These are phyloP conservation scores for Nakaseomyces delphensis DNA, from an alignment of 1,139 yeast species.

Conservation along the genomic window DNA sequence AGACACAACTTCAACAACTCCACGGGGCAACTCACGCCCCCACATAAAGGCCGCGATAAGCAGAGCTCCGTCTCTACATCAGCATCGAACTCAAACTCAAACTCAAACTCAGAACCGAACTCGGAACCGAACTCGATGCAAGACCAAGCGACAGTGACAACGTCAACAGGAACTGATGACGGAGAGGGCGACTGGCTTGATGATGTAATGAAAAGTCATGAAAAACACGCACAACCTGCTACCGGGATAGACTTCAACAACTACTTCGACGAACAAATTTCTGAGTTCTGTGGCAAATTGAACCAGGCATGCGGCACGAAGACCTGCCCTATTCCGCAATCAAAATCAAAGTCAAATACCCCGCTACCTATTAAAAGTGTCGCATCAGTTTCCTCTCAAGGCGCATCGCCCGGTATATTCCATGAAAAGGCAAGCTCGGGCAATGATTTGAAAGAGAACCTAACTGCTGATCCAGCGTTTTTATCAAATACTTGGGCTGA, in stretches of 20 bases:
- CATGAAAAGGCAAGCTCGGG: background rate
- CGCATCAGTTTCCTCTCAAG: background rate
- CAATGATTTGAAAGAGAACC: slow-evolving; percentile 1
- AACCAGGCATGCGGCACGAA: slow-evolving; percentile 81
- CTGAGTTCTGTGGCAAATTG: slow-evolving; percentile 65
- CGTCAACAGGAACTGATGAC: slow-evolving; percentile 9
- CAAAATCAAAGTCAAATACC: slow-evolving; percentile 9
- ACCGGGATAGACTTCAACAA: slow-evolving; percentile 33
- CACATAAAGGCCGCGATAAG: background rate
- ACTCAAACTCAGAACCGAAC: too few species aligned
- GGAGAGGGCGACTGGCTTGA: slow-evolving; percentile 23
- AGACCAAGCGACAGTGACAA: slow-evolving; percentile 12
- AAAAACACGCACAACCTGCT: slow-evolving; percentile 1
- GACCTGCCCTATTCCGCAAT: slow-evolving; percentile 57
- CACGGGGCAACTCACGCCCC: slow-evolving; percentile 2
- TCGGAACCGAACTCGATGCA: too few species aligned
- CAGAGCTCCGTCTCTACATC: background rate
- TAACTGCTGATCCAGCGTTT: slow-evolving; percentile 2
- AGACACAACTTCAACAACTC: slow-evolving; percentile 5
- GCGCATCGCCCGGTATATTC: background rate
- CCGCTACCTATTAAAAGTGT: slow-evolving; percentile 4
- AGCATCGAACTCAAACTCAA: background rate
- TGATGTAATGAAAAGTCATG: slow-evolving; percentile 9
- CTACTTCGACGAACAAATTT: slow-evolving; percentile 41
- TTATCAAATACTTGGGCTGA: slow-evolving; percentile 7